phyloP scores from a whole-genome alignment of 2,329 filamentous ascomycete genomes.

The Penicillium nordicum region DNA sequence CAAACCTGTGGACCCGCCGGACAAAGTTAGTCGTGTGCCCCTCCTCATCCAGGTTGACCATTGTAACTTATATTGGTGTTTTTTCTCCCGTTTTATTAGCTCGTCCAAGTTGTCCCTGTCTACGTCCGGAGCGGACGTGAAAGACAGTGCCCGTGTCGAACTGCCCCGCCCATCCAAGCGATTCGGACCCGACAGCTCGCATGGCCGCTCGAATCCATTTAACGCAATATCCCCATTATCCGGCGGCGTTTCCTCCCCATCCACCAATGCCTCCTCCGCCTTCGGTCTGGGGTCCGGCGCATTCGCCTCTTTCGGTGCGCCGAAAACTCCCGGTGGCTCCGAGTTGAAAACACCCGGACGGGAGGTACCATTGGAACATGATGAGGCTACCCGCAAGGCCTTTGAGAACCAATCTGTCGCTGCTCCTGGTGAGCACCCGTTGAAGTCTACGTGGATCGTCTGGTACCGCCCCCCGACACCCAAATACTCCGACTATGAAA shows the following conservation, averaged over 20 bases:
- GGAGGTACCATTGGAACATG: constrained; percentile 49
- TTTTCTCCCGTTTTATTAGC: constrained; percentile 47
- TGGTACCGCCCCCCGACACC: constrained; percentile 97
- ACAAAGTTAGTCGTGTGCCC: constrained; percentile 41
- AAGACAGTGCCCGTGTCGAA: constrained; percentile 53
- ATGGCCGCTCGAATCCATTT: constrained; percentile 74
- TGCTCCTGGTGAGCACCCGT: constrained; percentile 50
- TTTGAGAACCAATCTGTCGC: constrained; percentile 38
- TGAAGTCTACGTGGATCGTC: constrained; percentile 89
- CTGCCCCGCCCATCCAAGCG: constrained; percentile 68
- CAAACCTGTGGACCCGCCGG: constrained; percentile 50
- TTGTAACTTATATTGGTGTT: constrained; percentile 3
- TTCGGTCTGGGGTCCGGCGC: constrained; percentile 93
- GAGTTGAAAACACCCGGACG: constrained; percentile 65
- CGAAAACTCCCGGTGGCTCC: constrained; percentile 78
- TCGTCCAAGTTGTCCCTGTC: constrained; percentile 87
- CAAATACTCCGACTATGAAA: constrained; percentile 97
- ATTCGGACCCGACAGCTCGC: constrained; percentile 69
- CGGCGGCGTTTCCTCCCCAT: constrained; percentile 69
- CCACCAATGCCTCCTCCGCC: constrained; percentile 73
- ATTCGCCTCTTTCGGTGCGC: constrained; percentile 94
- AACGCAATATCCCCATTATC: constrained; percentile 69
- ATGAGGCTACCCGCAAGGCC: constrained; percentile 36
- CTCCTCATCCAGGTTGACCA: neutral
- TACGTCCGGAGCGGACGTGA: constrained; percentile 60